Evolutionary conservation across 139 green algal genomes (phyloP).

Genomic region (Pedinophyceae sp.): DNA sequence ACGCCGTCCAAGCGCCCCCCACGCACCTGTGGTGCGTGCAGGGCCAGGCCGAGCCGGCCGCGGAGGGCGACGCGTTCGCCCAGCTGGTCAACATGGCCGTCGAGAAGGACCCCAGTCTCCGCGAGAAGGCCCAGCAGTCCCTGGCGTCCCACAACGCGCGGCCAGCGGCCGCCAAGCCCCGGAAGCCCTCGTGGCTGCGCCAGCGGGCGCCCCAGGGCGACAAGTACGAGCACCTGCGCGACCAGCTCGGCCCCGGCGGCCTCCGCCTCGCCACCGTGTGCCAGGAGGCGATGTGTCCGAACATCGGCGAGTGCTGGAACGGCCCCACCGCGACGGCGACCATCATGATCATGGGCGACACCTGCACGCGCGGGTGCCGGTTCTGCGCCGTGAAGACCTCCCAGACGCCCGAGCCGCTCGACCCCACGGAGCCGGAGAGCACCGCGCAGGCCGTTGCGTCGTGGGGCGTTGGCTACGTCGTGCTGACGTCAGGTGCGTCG

Average conservation of each 20-base stretch:
- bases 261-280: conserved; percentile 80
- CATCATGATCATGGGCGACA: conserved; percentile 31
- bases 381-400: conserved; percentile 81
- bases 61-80: conserved; percentile 45
- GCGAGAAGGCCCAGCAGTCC: conserved; percentile 31
- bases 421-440: conserved; percentile 58
- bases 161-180: background rate
- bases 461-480: conserved; percentile 76
- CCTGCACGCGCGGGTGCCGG: conserved; percentile 65
- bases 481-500: conserved; percentile 79
- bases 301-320: conserved; percentile 84
- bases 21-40: too few species aligned
- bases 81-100: conserved; percentile 67
- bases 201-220: conserved; percentile 73
- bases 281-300: conserved; percentile 82
- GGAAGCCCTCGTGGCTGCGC: conserved; percentile 87
- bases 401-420: conserved; percentile 36
- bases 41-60: too few species aligned
- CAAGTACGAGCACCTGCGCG: conserved; percentile 58
- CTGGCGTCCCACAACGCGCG: conserved; percentile 7
- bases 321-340: conserved; percentile 17
- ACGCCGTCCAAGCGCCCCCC: too few species aligned
- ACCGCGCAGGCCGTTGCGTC: conserved; percentile 57
- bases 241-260: conserved; percentile 33
- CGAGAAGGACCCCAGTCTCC: conserved; percentile 50